phyloP scores from a whole-genome alignment of 805 yeast species.

The Komagataella ulmi region DNA sequence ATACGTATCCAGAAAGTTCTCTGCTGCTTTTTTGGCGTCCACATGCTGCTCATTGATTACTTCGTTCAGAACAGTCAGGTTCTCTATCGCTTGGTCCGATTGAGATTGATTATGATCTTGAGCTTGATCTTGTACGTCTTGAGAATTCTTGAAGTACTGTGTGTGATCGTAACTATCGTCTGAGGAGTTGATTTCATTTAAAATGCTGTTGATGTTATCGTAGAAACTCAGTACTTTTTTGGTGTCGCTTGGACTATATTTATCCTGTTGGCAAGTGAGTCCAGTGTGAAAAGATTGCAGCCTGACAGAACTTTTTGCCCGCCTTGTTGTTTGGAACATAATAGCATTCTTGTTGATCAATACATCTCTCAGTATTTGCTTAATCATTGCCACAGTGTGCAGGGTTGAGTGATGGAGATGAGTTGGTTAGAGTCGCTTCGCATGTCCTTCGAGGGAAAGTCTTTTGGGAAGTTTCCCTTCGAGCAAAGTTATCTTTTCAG shows the following conservation, averaged over 20 bases:
- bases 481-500: neutral
- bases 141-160: neutral
- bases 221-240: neutral
- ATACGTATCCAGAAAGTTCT: slow-evolving; percentile 46
- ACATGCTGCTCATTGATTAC: neutral
- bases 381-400: neutral
- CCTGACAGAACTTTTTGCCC: neutral
- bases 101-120: neutral
- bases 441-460: neutral
- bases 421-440: neutral
- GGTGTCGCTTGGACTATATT: neutral
- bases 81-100: neutral
- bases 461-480: neutral
- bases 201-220: neutral
- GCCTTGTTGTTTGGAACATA: neutral
- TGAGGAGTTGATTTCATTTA: neutral
- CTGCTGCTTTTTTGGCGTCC: slow-evolving; percentile 7
- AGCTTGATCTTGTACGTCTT: neutral
- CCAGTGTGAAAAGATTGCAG: neutral
- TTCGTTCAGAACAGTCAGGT: neutral
- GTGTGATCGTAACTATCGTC: neutral
- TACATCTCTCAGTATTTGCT: neutral
- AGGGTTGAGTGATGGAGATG: neutral
- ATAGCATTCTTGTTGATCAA: neutral
- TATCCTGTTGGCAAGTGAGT: neutral